A percentile compares a stretch with the other conserved stretches of the same genome.
phyloP scores from a whole-genome alignment of 1,139 yeast genomes.

The Debaryomyces fabryi region DNA sequence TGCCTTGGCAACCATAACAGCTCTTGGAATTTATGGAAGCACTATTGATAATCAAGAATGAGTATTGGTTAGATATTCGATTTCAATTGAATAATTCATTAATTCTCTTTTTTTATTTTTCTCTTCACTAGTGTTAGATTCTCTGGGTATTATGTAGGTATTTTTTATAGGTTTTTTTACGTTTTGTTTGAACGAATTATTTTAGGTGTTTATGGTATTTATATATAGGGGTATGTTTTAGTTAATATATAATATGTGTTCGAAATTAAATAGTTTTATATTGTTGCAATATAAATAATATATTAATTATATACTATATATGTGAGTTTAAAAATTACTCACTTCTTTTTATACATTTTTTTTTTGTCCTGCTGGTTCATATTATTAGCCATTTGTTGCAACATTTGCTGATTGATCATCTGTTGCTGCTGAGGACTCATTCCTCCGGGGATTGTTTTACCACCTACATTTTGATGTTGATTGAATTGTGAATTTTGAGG shows the following conservation, averaged over 20 bases:
- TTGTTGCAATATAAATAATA: conserved; percentile 3
- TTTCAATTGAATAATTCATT: not conserved
- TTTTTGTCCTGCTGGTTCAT: conserved; percentile 17
- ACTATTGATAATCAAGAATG: conserved; percentile 12
- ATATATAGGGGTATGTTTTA: not conserved
- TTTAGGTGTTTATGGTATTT: not conserved
- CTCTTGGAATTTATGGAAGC: conserved; percentile 43
- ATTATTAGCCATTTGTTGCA: conserved; percentile 21
- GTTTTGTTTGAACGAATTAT: not conserved
- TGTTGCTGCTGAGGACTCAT: conserved; percentile 17
- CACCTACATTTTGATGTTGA: conserved; percentile 17
- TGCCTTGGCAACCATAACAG: conserved; percentile 37
- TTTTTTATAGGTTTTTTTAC: not conserved
- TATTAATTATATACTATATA: not conserved
- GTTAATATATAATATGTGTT: not conserved
- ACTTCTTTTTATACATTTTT: conserved; percentile 14
- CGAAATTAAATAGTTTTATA: not conserved
- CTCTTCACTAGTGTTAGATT: not conserved
- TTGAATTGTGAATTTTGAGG: conserved; percentile 17
- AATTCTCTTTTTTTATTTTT: not conserved
- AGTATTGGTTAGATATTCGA: not conserved
- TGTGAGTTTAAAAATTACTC: not conserved
- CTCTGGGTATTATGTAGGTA: not conserved
- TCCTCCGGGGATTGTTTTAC: conserved; percentile 17
- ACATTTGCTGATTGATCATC: conserved; percentile 24